phyloP scores from a whole-genome alignment of 805 yeast species.

The Metschnikowia cubensis region DNA sequence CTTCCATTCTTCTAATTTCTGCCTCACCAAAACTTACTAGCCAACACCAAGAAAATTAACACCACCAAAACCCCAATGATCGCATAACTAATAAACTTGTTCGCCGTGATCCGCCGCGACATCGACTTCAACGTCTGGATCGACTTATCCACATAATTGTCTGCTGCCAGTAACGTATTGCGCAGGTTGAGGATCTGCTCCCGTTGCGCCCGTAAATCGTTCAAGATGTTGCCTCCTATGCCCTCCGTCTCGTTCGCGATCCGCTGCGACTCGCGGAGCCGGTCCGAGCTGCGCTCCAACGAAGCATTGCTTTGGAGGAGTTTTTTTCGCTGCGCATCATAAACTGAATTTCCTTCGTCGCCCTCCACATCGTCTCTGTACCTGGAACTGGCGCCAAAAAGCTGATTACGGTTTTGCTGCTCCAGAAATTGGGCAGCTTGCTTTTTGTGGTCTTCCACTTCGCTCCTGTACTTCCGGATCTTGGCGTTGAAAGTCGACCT shows the following conservation, averaged over 20 bases:
- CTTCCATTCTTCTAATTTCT: too few relatives aligned
- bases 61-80: conserved; percentile 84
- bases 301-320: conserved; percentile 73
- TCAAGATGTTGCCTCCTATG: conserved; percentile 85
- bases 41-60: conserved; percentile 76
- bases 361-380: conserved; percentile 31
- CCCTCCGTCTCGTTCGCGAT: conserved; percentile 89
- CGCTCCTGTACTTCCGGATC: conserved; percentile 64
- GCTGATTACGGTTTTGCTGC: conserved; percentile 63
- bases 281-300: conserved; percentile 75
- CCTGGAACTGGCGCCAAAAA: conserved; percentile 55
- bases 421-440: conserved; percentile 57
- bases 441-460: conserved; percentile 53
- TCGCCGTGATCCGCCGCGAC: conserved; percentile 91
- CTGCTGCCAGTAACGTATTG: conserved; percentile 84
- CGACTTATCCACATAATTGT: conserved; percentile 85
- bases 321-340: conserved; percentile 74
- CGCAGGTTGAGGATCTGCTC: conserved; percentile 87
- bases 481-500: conserved; percentile 72
- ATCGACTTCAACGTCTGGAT: conserved; percentile 81
- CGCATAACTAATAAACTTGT: conserved; percentile 84
- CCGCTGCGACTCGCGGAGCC: conserved; percentile 83
- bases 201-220: conserved; percentile 85
- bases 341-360: conserved; percentile 17
- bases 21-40: conserved; percentile 67